Conservation (phyloP, 257 asterid species). For the Handroanthus guayacan region DNA sequence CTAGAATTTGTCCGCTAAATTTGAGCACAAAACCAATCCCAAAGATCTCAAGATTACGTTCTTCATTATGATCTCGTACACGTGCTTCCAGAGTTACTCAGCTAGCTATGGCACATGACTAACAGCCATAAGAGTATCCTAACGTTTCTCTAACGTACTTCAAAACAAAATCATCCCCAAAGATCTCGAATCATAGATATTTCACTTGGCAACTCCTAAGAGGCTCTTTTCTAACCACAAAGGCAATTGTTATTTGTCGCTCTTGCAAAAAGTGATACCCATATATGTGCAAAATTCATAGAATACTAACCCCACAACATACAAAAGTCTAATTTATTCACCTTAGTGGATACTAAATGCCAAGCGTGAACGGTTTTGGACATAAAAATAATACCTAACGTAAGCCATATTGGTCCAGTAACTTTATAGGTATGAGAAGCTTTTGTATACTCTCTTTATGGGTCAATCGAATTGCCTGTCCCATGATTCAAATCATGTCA, state of each 20-base stretch:
- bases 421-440: neutral
- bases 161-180: too few species aligned
- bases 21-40: too few species aligned
- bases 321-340: neutral
- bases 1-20: too few species aligned
- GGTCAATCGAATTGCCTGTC: constrained; percentile 1
- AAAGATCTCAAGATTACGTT: too few species aligned
- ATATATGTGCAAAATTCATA: constrained; percentile 26
- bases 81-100: too few species aligned
- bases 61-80: too few species aligned
- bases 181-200: neutral
- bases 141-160: too few species aligned
- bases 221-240: neutral
- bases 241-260: neutral
- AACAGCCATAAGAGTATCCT: too few species aligned
- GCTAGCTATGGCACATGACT: too few species aligned
- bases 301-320: constrained; percentile 31
- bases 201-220: neutral
- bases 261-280: constrained; percentile 13
- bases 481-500: constrained; percentile 4
- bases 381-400: constrained; percentile 30
- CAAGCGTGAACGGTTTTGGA: constrained; percentile 34
- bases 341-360: neutral
- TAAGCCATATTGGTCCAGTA: constrained; percentile 30
- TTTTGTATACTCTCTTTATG: constrained; percentile 21